Evolutionary conservation across 352 stramenopile genomes (phyloP), one percentile per base, ranked within the genome.

Genomic region (Globisporangium nodosum): DNA sequence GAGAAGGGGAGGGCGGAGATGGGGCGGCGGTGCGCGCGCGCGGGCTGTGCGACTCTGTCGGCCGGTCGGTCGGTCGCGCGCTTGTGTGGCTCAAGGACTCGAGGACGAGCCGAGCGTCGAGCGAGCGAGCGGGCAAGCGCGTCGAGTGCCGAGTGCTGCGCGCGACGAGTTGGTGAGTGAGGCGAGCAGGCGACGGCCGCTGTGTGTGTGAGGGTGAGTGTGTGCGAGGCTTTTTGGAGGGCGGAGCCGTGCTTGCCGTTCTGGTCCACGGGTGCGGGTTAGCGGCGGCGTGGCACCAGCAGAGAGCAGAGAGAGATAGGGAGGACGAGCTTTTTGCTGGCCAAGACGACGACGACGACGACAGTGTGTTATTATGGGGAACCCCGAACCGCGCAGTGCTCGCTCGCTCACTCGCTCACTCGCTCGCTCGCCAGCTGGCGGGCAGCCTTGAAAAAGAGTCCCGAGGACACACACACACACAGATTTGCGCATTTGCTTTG

Each of bases 1-100:
- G 51, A 56, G 40, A 31, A 31, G 51, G 33, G 51, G 40, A 43
- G 51, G 40, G 51, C 51, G 51, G 51, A 31, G 37, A 56, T 56
- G 45, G n/a, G 45, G 20, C 43, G 11, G 18, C 20, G 18, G 35
- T 40, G 8, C 2, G 35, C 12, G 8, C 2, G 35, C 11, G 5
- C 31, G 42, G 7, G 43, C 20, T 49, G 43, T 4, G 20, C 15
- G 43, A 13, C 30, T 49, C 13, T 16, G 43, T 46, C 24, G 24
- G 24, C 24, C 7, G 35, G 7, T 3, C 5, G 2, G 37, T 18
- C 37, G 37, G 37, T 43, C 37, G 37, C 37, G 37, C 37, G 37
- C 37, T 43, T 43, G 37, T 43, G 37, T 13, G 9, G 37, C 37
- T 43, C 37, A 43, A 43, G 37, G 37, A 43, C 37, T 18, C 37